Conservation (phyloP, 345 rosid species). For the Adansonia digitata region DNA sequence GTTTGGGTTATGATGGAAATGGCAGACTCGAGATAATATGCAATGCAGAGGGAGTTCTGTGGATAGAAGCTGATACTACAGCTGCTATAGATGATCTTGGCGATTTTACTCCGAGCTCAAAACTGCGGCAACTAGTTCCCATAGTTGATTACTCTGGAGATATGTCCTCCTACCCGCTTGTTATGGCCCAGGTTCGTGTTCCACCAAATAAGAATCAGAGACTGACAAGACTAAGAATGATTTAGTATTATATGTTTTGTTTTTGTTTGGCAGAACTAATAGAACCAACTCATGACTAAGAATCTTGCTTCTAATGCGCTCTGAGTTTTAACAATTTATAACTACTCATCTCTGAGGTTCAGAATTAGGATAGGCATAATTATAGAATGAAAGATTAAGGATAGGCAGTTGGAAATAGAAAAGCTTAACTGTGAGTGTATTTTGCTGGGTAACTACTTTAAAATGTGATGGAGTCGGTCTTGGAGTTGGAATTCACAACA, state of each 20-base stretch:
- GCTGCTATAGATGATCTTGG: conserved; percentile 18
- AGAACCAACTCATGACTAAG: background rate
- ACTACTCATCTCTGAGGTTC: background rate
- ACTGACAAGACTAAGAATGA: conserved; percentile 10
- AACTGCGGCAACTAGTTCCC: conserved; percentile 22
- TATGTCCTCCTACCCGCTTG: conserved; percentile 23
- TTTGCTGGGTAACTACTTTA: conserved; percentile 58
- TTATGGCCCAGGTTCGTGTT: conserved; percentile 43
- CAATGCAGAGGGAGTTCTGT: conserved; percentile 26
- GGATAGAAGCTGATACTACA: conserved; percentile 28
- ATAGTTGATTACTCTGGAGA: conserved; percentile 14
- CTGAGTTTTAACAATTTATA: background rate
- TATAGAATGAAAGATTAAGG: background rate
- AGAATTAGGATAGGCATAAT: background rate
- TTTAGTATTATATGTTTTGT: conserved; percentile 16
- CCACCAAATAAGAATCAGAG: too few relatives aligned
- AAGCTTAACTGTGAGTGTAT: background rate
- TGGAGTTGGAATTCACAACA: conserved; percentile 61
- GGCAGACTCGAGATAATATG: conserved; percentile 30
- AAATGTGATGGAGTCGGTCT: conserved; percentile 68
- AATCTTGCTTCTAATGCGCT: background rate
- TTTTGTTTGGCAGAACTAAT: background rate
- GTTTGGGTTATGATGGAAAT: conserved; percentile 21
- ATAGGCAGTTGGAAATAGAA: background rate
- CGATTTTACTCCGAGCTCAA: conserved; percentile 11